Evolutionary conservation across 768 basidiomycete species (phyloP).

Genomic region (Auricularia sp.): DNA sequence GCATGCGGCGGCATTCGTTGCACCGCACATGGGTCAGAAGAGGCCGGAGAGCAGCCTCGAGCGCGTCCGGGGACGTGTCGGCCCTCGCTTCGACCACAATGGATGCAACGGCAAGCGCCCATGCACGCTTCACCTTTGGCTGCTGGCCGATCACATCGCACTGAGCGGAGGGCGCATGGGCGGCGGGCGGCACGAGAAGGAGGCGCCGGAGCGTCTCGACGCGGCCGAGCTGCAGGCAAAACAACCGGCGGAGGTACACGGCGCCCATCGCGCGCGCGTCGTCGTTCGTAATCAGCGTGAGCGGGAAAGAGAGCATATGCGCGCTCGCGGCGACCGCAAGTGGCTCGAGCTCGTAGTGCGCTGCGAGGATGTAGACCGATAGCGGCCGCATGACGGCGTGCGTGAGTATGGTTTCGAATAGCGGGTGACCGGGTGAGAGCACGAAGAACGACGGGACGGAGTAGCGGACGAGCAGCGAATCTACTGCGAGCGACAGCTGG

Average conservation of each 20-base stretch:
- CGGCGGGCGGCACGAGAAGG: slow-evolving; percentile 18
- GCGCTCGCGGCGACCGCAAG: slow-evolving; percentile 10
- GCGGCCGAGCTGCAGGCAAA: slow-evolving; percentile 29
- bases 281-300: slow-evolving; percentile 9
- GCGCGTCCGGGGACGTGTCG: slow-evolving; percentile 65
- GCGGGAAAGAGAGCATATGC: slow-evolving; percentile 6
- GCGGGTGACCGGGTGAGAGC: not conserved
- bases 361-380: slow-evolving; percentile 11
- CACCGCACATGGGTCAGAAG: slow-evolving; percentile 60
- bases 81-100: not conserved
- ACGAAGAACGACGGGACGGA: not conserved
- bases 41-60: slow-evolving; percentile 64
- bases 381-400: slow-evolving; percentile 54
- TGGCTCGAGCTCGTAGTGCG: slow-evolving; percentile 7
- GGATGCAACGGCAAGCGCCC: no score
- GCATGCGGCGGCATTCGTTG: slow-evolving; percentile 49
- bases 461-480: slow-evolving; percentile 1
- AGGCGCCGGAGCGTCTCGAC: slow-evolving; percentile 24
- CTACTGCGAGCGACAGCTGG: not conserved
- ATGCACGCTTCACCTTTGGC: slow-evolving; percentile 16
- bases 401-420: slow-evolving; percentile 47
- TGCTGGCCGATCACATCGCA: no score
- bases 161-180: slow-evolving; percentile 10
- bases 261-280: slow-evolving; percentile 13
- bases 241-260: slow-evolving; percentile 31